Percentiles rank a stretch among this genome's conserved stretches.
These are phyloP conservation scores for Nicotiana paniculata DNA, from an alignment of 257 asterid genomes.

Conservation along the genomic window DNA sequence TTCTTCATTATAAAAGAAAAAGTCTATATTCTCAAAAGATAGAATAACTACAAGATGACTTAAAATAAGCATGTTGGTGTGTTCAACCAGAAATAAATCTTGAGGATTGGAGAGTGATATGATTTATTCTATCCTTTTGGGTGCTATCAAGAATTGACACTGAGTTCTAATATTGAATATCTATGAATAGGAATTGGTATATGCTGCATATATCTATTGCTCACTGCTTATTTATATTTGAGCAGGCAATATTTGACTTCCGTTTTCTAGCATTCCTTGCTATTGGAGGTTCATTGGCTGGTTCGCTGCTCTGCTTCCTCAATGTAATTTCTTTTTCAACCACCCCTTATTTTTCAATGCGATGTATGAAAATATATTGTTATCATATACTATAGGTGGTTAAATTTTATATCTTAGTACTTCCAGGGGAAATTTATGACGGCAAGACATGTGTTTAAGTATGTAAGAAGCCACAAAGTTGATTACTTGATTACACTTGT, in stretches of 20 bases:
- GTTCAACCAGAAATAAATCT: no score
- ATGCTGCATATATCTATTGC: background rate
- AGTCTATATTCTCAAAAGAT: constrained; percentile 38
- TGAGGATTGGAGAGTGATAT: no score
- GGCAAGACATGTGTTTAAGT: background rate
- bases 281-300: constrained; percentile 81
- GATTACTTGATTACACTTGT: background rate
- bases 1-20: background rate
- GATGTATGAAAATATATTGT: background rate
- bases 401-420: background rate
- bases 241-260: constrained; percentile 72
- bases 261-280: constrained; percentile 92
- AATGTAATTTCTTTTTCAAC: constrained; percentile 45
- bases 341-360: constrained; percentile 3
- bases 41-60: constrained; percentile 30
- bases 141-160: background rate
- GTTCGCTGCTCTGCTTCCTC: constrained; percentile 85
- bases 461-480: background rate
- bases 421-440: background rate
- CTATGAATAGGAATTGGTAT: background rate
- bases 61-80: no score
- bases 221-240: background rate
- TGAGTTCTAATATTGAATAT: background rate
- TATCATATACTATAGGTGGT: background rate
- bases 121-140: no score